These are phyloP conservation scores for Penicillium canescens DNA, from an alignment of 495 filamentous ascomycete species.

Conservation along the genomic window DNA sequence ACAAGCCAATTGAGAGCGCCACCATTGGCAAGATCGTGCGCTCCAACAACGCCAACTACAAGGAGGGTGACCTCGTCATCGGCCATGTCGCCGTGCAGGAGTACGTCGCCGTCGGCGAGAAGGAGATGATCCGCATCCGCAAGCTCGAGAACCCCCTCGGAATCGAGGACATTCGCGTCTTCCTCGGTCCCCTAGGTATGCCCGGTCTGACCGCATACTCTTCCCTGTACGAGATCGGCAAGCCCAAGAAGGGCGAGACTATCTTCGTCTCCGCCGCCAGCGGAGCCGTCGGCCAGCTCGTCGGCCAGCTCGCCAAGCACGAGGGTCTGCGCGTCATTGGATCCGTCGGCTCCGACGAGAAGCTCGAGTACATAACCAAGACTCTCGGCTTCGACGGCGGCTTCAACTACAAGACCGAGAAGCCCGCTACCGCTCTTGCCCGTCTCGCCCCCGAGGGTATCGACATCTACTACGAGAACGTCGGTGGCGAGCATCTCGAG, in stretches of 20 bases:
- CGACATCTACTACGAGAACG: constrained; percentile 96
- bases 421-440: constrained; percentile 65
- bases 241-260: constrained; percentile 85
- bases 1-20: constrained; percentile 57
- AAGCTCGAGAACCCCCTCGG: constrained; percentile 47
- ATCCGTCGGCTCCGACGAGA: constrained; percentile 67
- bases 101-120: constrained; percentile 44
- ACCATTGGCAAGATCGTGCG: constrained; percentile 65
- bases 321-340: constrained; percentile 86
- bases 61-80: constrained; percentile 65
- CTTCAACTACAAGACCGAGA: constrained; percentile 79
- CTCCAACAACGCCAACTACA: constrained; percentile 60
- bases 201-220: constrained; percentile 83
- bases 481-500: constrained; percentile 85
- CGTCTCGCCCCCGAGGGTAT: constrained; percentile 80
- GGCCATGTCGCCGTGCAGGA: constrained; percentile 62
- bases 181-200: constrained; percentile 81
- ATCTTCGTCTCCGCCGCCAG: constrained; percentile 82
- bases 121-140: constrained; percentile 30
- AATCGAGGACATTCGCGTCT: constrained; percentile 46
- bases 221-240: constrained; percentile 76
- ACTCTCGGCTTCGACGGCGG: constrained; percentile 68
- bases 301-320: constrained; percentile 83
- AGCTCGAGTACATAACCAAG: constrained; percentile 65
- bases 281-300: constrained; percentile 82